Conservation (phyloP, 139 green algal genomes). For the Chlorella sp. region DNA sequence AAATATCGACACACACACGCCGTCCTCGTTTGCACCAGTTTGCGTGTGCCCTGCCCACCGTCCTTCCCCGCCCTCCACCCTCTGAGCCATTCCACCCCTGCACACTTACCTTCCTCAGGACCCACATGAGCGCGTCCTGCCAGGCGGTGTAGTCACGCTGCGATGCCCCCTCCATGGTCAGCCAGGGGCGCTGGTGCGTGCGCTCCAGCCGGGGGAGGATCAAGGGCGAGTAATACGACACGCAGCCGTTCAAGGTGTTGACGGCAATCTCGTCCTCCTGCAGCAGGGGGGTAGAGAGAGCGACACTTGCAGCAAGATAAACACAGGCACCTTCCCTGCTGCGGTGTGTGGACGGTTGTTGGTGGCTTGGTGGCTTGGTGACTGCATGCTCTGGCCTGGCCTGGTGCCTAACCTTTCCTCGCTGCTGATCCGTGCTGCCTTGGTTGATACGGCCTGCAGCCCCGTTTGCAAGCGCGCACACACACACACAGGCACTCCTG, state of each 20-base stretch:
- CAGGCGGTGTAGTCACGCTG: neutral
- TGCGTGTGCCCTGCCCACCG: no score
- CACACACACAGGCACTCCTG: neutral
- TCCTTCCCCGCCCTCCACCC: no score
- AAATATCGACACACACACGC: no score
- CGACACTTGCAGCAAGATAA: neutral
- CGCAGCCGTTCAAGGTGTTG: conserved; percentile 36
- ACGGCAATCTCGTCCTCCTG: conserved; percentile 67
- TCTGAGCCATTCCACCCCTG: no score
- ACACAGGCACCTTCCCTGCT: no score
- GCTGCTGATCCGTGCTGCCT: neutral
- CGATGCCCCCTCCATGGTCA: conserved; percentile 1
- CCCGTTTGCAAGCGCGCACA: neutral
- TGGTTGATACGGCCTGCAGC: neutral
- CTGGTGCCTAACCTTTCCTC: neutral
- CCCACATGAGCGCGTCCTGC: conserved; percentile 3
- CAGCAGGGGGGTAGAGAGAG: neutral
- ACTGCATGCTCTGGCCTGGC: no score
- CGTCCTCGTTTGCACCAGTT: no score
- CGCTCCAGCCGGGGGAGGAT: conserved; percentile 29
- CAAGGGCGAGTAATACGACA: conserved; percentile 51
- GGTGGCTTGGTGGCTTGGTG: neutral
- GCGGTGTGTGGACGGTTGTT: neutral
- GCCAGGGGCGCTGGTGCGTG: neutral
- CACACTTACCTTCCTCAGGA: conserved; percentile 14